A percentile compares a stretch with the other conserved stretches of the same genome.
Evolutionary conservation across 176 grass and related monocot species (phyloP).

Genomic region (Juncus effusus): DNA sequence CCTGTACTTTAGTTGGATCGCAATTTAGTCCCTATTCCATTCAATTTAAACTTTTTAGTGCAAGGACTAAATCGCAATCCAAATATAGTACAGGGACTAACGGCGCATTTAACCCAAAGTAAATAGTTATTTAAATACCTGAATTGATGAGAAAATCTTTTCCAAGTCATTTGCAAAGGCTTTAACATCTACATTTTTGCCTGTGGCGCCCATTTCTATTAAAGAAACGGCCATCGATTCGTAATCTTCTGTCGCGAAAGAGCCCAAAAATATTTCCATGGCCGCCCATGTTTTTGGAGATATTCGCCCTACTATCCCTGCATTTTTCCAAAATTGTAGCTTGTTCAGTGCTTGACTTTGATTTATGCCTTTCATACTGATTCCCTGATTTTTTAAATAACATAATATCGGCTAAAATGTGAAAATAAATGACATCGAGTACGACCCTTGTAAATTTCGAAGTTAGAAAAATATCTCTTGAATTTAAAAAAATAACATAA

Average conservation of each 20-base stretch:
- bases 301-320: slow-evolving; percentile 95
- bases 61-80: too few species aligned
- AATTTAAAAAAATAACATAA: too few species aligned
- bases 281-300: slow-evolving; percentile 86
- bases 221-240: slow-evolving; percentile 73
- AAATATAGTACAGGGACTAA: too few species aligned
- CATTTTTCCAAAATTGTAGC: slow-evolving; percentile 10
- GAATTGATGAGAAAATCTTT: slow-evolving; percentile 92
- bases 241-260: slow-evolving; percentile 85
- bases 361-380: neutral
- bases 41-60: too few species aligned
- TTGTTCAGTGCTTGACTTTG: neutral
- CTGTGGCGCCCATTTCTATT: slow-evolving; percentile 90
- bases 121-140: slow-evolving; percentile 37
- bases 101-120: too few species aligned
- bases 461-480: slow-evolving; percentile 25
- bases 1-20: too few species aligned
- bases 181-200: slow-evolving; percentile 65
- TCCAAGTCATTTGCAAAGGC: slow-evolving; percentile 80
- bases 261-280: slow-evolving; percentile 92
- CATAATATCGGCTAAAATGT: neutral
- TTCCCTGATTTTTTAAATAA: neutral
- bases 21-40: too few species aligned
- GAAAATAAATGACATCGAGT: too few species aligned
- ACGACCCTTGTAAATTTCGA: too few species aligned